A percentile compares a stretch with the other conserved stretches of the same genome.
phyloP scores from a whole-genome alignment of 2,329 filamentous ascomycete genomes.

The Colletotrichum filicis region DNA sequence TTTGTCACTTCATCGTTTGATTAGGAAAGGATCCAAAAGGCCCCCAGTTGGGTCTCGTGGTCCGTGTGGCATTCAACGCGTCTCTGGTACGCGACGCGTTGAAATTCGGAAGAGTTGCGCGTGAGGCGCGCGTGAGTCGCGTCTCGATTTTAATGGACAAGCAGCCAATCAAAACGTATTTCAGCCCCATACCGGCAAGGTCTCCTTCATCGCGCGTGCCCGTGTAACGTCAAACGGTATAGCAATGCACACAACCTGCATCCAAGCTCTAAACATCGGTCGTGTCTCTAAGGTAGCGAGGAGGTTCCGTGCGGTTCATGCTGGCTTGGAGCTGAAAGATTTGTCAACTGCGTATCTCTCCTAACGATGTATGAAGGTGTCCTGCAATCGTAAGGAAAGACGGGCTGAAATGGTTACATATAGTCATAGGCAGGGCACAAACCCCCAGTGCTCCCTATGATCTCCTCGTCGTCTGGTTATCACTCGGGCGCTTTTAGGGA shows the following conservation, averaged over 20 bases:
- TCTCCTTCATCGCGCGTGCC: not conserved
- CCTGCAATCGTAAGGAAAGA: too few relatives aligned
- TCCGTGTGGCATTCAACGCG: constrained; percentile 15
- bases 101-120: not conserved
- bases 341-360: too few relatives aligned
- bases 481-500: not conserved
- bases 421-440: too few relatives aligned
- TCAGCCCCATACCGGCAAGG: not conserved
- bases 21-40: not conserved
- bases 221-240: too few relatives aligned
- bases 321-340: too few relatives aligned
- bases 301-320: too few relatives aligned
- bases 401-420: too few relatives aligned
- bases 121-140: not conserved
- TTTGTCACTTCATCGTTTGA: not conserved
- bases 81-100: not conserved
- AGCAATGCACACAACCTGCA: too few relatives aligned
- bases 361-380: too few relatives aligned
- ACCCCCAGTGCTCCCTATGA: too few relatives aligned
- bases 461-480: not conserved
- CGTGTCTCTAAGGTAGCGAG: too few relatives aligned
- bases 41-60: not conserved
- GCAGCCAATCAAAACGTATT: constrained; percentile 16
- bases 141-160: not conserved
- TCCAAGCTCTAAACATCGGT: too few relatives aligned